Conservation (phyloP, 1,139 yeast species). For the Hemisphaericaspora xylofermentans region DNA sequence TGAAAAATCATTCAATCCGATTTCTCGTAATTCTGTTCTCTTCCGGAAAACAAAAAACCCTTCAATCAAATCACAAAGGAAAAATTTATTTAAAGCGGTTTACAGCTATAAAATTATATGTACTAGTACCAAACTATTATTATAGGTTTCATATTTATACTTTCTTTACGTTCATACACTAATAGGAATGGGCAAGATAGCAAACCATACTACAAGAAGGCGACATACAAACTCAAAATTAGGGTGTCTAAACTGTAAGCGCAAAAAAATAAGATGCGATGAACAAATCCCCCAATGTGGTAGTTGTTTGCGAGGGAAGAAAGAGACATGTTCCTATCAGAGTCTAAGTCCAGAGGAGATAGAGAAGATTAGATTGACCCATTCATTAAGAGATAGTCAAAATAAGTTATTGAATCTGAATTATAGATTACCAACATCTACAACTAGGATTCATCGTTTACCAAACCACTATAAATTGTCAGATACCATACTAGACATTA, state of each 20-base stretch:
- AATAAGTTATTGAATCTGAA: constrained; percentile 28
- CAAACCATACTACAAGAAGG: constrained; percentile 23
- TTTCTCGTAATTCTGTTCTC: constrained; percentile 2
- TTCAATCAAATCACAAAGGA: neutral
- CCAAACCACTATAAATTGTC: neutral
- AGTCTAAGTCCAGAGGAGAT: constrained; percentile 24
- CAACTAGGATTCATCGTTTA: constrained; percentile 6
- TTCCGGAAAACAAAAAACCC: neutral
- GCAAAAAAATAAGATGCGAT: constrained; percentile 47
- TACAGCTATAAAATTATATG: neutral
- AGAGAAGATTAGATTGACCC: constrained; percentile 28
- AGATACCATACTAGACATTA: constrained; percentile 20
- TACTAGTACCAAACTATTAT: too few species aligned
- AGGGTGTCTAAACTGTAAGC: constrained; percentile 46
- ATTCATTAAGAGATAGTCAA: constrained; percentile 29
- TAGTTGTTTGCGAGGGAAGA: constrained; percentile 36
- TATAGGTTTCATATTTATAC: too few species aligned
- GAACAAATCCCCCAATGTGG: constrained; percentile 43
- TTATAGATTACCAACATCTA: constrained; percentile 30
- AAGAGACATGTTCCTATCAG: constrained; percentile 34
- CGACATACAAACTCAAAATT: constrained; percentile 43
- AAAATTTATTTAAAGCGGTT: neutral
- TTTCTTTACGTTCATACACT: too few species aligned
- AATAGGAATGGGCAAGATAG: too few species aligned
- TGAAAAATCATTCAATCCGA: too few species aligned